phyloP scores from a whole-genome alignment of 371 early-diverging fungal species.

The Saksenaea vasiformis region DNA sequence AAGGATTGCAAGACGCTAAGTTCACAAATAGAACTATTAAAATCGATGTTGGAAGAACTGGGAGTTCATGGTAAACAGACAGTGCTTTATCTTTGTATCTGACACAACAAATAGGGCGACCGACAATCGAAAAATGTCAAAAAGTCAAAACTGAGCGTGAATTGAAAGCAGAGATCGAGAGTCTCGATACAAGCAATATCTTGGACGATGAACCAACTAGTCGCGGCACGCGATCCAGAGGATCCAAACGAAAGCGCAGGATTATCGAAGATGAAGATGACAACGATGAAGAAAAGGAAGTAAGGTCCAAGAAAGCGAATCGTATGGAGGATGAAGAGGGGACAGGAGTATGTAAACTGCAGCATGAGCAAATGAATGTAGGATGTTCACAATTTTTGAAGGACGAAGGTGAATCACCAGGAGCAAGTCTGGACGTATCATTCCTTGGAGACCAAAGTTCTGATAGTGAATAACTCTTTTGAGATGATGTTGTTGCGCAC shows the following conservation, averaged over 20 bases:
- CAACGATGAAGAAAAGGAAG: slow-evolving; percentile 34
- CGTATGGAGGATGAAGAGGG: not conserved
- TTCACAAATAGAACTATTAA: slow-evolving; percentile 15
- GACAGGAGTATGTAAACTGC: slow-evolving; percentile 8
- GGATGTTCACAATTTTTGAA: not conserved
- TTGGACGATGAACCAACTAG: slow-evolving; percentile 16
- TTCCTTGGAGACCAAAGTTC: slow-evolving; percentile 36
- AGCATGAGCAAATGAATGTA: not conserved
- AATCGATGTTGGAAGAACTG: slow-evolving; percentile 14
- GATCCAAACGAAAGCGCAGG: slow-evolving; percentile 9
- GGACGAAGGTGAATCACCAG: not conserved
- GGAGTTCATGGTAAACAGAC: slow-evolving; percentile 20
- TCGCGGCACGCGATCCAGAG: slow-evolving; percentile 12
- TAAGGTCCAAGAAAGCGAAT: slow-evolving; percentile 9
- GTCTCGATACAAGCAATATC: slow-evolving; percentile 38
- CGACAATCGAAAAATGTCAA: slow-evolving; percentile 45
- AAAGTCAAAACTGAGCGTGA: slow-evolving; percentile 43
- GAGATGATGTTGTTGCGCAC: no score
- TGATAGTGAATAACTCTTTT: slow-evolving; percentile 23
- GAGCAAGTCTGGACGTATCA: slow-evolving; percentile 18
- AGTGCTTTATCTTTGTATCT: slow-evolving; percentile 9
- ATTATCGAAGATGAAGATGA: slow-evolving; percentile 16
- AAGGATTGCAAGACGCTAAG: slow-evolving; percentile 21
- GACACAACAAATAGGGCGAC: slow-evolving; percentile 22
- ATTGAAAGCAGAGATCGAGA: slow-evolving; percentile 39